phyloP scores from a whole-genome alignment of 73 alveolate species.

The Tetrahymena borealis region DNA sequence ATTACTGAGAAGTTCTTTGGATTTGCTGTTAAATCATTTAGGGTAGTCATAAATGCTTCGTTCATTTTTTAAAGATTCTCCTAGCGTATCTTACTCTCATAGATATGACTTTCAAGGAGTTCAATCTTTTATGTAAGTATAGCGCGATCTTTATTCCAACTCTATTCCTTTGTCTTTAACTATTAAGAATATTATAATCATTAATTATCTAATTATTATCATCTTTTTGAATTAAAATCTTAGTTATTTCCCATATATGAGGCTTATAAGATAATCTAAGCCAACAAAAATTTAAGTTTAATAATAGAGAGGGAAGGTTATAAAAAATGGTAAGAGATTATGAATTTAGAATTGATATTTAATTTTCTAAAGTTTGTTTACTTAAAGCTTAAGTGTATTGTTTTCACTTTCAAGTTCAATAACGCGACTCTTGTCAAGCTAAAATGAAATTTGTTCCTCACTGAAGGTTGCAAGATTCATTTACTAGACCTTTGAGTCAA shows the following conservation, averaged over 20 bases:
- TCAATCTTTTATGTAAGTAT: background rate
- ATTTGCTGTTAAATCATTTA: background rate
- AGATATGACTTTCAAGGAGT: background rate
- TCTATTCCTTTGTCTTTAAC: background rate
- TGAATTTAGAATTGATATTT: background rate
- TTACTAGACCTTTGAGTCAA: background rate
- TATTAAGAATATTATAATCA: background rate
- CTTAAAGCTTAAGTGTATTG: background rate
- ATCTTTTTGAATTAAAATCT: background rate
- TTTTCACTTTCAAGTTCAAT: background rate
- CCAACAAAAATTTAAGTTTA: background rate
- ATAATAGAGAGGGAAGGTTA: background rate
- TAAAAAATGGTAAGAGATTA: background rate
- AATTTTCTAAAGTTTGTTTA: background rate
- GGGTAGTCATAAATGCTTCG: background rate
- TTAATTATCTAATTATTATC: background rate
- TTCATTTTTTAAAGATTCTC: background rate
- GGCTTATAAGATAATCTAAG: background rate
- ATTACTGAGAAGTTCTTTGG: background rate
- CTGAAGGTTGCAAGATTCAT: background rate
- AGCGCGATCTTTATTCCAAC: slow-evolving; percentile 5
- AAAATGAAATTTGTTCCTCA: background rate
- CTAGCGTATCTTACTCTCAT: background rate
- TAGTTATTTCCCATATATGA: background rate
- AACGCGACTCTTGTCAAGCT: background rate